A percentile compares a stretch with the other conserved stretches of the same genome.
Evolutionary conservation across 768 basidiomycete species (phyloP).

Genomic region (Megacollybia marginata): DNA sequence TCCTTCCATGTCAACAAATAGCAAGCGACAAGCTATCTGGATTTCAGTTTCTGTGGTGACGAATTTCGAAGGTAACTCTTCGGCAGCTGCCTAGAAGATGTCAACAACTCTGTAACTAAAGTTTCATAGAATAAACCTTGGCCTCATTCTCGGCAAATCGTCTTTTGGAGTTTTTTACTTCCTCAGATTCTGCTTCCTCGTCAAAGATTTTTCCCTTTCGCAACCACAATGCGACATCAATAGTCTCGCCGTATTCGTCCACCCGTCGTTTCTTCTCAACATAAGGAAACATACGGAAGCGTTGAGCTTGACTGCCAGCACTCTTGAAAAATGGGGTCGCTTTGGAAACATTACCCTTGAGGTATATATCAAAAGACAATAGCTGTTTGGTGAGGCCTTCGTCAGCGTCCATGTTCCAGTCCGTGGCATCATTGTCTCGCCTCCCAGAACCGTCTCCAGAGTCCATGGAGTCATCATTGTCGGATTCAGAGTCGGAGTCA

Average conservation of each 20-base stretch:
- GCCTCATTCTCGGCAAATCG: conserved; percentile 74
- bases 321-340: conserved; percentile 84
- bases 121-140: conserved; percentile 42
- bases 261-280: conserved; percentile 88
- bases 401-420: conserved; percentile 72
- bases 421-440: conserved; percentile 43
- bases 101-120: conserved; percentile 3
- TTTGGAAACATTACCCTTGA: conserved; percentile 92
- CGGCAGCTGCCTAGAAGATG: conserved; percentile 52
- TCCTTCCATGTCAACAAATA: conserved; percentile 95
- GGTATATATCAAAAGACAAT: conserved; percentile 91
- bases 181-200: conserved; percentile 81
- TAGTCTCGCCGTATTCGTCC: conserved; percentile 91
- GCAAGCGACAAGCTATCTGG: conserved; percentile 76
- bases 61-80: conserved; percentile 90
- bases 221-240: conserved; percentile 96
- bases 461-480: conserved; percentile 56
- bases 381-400: conserved; percentile 67
- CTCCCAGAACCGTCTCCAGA: conserved; percentile 38
- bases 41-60: conserved; percentile 70
- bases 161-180: conserved; percentile 64
- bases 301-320: conserved; percentile 57
- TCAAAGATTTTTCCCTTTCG: conserved; percentile 87
- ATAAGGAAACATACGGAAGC: conserved; percentile 97
- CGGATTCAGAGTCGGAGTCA: conserved; percentile 65